Evolutionary conservation across 371 early-diverging fungal genomes (phyloP).

Genomic region (Syncephalastrum sp.): DNA sequence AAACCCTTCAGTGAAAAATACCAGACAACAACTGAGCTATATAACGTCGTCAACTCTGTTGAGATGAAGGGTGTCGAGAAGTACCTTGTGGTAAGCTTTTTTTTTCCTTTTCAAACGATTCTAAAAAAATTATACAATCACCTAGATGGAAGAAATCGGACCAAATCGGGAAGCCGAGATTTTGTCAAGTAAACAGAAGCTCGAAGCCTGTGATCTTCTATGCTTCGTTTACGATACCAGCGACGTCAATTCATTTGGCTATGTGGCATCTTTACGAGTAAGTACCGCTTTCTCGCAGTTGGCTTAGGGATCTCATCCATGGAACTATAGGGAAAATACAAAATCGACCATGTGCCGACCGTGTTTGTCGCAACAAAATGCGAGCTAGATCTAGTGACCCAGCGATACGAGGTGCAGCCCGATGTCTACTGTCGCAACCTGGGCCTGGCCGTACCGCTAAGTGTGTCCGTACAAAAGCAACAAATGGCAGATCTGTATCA

Average conservation of each 20-base stretch:
- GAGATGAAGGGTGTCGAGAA: constrained; percentile 93
- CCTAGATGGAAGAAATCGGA: constrained; percentile 89
- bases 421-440: constrained; percentile 90
- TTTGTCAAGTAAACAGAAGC: constrained; percentile 69
- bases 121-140: constrained; percentile 1
- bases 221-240: constrained; percentile 94
- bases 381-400: constrained; percentile 86
- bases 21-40: constrained; percentile 72
- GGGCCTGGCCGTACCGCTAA: constrained; percentile 83
- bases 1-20: constrained; percentile 77
- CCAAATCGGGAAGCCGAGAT: constrained; percentile 75
- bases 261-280: constrained; percentile 83
- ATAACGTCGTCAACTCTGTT: constrained; percentile 89
- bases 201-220: constrained; percentile 89
- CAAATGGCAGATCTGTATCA: constrained; percentile 88
- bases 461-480: constrained; percentile 82
- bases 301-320: background rate
- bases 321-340: constrained; percentile 66
- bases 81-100: constrained; percentile 77
- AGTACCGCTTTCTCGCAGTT: constrained; percentile 9
- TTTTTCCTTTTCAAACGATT: too few species aligned
- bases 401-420: constrained; percentile 81
- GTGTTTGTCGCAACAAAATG: constrained; percentile 94
- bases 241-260: constrained; percentile 91
- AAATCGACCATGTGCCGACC: constrained; percentile 80